phyloP scores from a whole-genome alignment of 257 asterid genomes.

The Scutellaria barbata region DNA sequence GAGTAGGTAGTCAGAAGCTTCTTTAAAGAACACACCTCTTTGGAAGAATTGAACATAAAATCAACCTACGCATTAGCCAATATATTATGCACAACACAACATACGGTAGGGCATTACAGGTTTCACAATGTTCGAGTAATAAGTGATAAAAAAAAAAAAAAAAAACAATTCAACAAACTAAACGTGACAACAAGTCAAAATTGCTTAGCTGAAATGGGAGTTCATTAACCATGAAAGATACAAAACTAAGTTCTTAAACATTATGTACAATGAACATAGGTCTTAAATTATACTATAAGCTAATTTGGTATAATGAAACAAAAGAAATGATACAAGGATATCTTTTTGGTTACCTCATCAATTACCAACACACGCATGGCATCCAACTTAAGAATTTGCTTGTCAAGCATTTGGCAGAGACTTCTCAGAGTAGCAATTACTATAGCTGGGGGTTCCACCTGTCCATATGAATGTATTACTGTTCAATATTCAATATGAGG shows the following conservation, averaged over 20 bases:
- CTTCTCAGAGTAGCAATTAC: conserved; percentile 90
- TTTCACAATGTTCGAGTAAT: neutral
- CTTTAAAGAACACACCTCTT: conserved; percentile 75
- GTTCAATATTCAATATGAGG: conserved; percentile 22
- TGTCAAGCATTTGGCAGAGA: conserved; percentile 88
- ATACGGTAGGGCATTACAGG: conserved; percentile 18
- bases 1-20: conserved; percentile 84
- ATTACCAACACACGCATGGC: conserved; percentile 79
- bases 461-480: conserved; percentile 35
- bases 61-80: conserved; percentile 64
- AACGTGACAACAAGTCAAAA: neutral
- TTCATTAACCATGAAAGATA: conserved; percentile 15
- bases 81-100: conserved; percentile 25
- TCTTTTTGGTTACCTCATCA: conserved; percentile 75
- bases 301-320: conserved; percentile 20
- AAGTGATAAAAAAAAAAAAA: neutral
- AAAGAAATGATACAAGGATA: conserved; percentile 20
- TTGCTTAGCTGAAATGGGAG: neutral
- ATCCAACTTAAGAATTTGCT: conserved; percentile 71
- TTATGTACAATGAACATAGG: conserved; percentile 11
- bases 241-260: conserved; percentile 1
- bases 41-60: conserved; percentile 88
- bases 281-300: conserved; percentile 12
- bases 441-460: conserved; percentile 90
- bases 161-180: conserved; percentile 11